Base-by-base conservation (phyloP, 768 basidiomycete species). In the Dacryopinax spathularia region DNA sequence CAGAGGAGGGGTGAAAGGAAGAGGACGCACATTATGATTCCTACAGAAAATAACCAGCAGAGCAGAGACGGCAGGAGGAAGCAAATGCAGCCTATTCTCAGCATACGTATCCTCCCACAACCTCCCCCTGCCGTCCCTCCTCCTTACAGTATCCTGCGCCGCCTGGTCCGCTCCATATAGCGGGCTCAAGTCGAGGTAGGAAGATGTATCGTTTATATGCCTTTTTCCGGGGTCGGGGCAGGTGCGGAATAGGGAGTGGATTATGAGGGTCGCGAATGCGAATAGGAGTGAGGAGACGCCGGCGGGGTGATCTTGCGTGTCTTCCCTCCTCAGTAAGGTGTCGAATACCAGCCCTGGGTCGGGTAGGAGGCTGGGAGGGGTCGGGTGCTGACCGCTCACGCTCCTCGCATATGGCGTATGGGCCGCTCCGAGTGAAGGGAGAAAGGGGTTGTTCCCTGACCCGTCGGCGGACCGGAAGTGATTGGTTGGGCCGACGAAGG, bases 11-110 rank as follows among this genome's bases (percentile, higher is more conserved):
- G 25, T 6, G 20, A 10, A 31, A 29, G 12, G n/a, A 22, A 34
- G 20, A 44, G 9, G 22, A 65, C 35, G 62, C 37, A 39, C 37
- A 62, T 68, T 67, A 63, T 70, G 90, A 66, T 92, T 92, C n/a
- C 90, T 81, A 70, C 79, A 89, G 79, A 91, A 92, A n/a, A 90
- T 71, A n/a, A 91, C 80, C 22, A 92, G 78, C n/a, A 91, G 71
- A 2, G 80, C 83, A 64, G 85, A 83, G 61, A 84, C 83, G 0
- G 83, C 84, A 0, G 89, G 89, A 1, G 90, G 90, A n/a, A 91
- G 81, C 7, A 89, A 77, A 22, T 90, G 75, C 3, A 92, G 75
- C 36, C 90, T 77, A 65, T 90, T 85, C 70, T 92, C 91, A 0
- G 88, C 83, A 69, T 91, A 92, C 0, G 79, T 77, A 64, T 92